phyloP scores from a whole-genome alignment of 495 filamentous ascomycete species.

The Filosporella fistucella region DNA sequence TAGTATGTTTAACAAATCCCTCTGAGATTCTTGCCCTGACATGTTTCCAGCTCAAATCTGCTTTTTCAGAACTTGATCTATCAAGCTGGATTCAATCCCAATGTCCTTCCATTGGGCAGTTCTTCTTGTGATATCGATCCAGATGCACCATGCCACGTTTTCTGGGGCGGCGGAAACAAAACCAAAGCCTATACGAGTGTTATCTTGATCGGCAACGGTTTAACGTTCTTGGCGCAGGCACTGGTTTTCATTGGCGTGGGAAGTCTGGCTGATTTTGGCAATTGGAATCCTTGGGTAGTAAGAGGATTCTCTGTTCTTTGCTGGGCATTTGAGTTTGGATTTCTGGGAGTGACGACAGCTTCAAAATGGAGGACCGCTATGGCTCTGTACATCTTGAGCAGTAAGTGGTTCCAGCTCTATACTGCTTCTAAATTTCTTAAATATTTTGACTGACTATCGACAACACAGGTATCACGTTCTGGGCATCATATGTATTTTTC shows the following conservation, averaged over 20 bases:
- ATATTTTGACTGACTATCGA: not conserved
- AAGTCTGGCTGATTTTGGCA: constrained; percentile 24
- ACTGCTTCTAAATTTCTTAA: not conserved
- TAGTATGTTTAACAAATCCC: constrained; percentile 11
- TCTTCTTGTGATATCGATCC: constrained; percentile 12
- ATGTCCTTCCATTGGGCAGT: constrained; percentile 21
- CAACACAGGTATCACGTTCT: constrained; percentile 23
- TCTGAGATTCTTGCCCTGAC: not conserved
- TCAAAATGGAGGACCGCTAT: constrained; percentile 19
- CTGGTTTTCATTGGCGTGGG: constrained; percentile 22
- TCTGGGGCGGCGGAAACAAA: constrained; percentile 19
- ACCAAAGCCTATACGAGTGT: constrained; percentile 23
- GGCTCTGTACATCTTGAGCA: constrained; percentile 24
- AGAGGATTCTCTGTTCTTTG: constrained; percentile 19
- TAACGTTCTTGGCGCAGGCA: constrained; percentile 21
- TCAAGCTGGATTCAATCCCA: constrained; percentile 22
- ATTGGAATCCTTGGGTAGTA: constrained; percentile 25
- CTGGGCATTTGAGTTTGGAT: constrained; percentile 25
- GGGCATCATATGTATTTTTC: constrained; percentile 26
- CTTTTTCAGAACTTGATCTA: constrained; percentile 26
- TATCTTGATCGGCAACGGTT: constrained; percentile 19
- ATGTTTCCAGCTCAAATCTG: constrained; percentile 15
- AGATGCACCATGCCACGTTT: constrained; percentile 20
- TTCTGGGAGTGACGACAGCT: constrained; percentile 19
- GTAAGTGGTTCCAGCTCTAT: constrained; percentile 8